phyloP scores from a whole-genome alignment of 2,329 filamentous ascomycete species.

The Hypoxylon sp. region DNA sequence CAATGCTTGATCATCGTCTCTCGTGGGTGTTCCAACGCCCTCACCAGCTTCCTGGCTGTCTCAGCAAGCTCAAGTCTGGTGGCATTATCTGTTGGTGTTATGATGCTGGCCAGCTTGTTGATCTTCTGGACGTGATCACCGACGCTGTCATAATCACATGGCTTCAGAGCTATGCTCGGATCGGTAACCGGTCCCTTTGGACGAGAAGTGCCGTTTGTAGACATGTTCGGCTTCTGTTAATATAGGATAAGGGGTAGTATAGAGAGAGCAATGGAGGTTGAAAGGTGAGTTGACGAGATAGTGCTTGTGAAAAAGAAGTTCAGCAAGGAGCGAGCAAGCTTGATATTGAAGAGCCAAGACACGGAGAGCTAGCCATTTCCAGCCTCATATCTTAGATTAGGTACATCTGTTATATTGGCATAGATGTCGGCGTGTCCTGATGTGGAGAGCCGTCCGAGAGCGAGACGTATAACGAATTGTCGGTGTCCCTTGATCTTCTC shows the following conservation, averaged over 20 bases:
- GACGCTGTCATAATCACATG: conserved; percentile 24
- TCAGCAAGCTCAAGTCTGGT: conserved; percentile 49
- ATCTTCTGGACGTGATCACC: conserved; percentile 26
- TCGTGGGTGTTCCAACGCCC: conserved; percentile 61
- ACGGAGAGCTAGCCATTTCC: neutral
- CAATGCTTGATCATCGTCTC: conserved; percentile 64
- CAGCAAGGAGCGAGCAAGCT: conserved; percentile 4
- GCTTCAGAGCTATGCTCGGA: conserved; percentile 27
- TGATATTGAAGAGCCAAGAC: conserved; percentile 22
- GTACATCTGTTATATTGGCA: neutral
- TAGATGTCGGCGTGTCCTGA: conserved; percentile 2
- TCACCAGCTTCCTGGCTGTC: conserved; percentile 55
- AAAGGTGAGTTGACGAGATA: neutral
- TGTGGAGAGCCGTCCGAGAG: conserved; percentile 2
- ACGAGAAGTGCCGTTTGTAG: conserved; percentile 3
- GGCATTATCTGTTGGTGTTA: conserved; percentile 10
- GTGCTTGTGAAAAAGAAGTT: neutral
- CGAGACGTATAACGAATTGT: conserved; percentile 8
- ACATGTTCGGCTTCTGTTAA: conserved; percentile 10
- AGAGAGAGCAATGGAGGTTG: neutral
- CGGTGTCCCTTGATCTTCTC: conserved; percentile 16
- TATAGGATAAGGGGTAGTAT: neutral
- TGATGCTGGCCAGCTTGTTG: conserved; percentile 13
- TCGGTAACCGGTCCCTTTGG: neutral
- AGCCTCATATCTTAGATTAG: neutral